Conservation (phyloP, 1,139 yeast genomes). For the Yamadazyma friedrichii region DNA sequence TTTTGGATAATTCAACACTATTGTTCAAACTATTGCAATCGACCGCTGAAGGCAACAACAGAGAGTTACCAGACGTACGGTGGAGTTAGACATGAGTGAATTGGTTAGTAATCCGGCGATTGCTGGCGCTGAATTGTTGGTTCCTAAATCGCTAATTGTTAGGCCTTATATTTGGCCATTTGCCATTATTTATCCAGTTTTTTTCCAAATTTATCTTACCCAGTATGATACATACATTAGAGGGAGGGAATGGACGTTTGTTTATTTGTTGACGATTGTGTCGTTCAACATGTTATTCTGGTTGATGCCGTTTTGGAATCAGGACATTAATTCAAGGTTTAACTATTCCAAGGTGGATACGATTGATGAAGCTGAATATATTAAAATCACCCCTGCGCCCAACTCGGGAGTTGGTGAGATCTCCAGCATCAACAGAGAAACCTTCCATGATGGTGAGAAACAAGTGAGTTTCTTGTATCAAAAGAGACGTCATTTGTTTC, state of each 20-base stretch:
- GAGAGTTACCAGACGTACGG: too few species aligned
- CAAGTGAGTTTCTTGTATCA: conserved; percentile 83
- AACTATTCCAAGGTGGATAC: conserved; percentile 56
- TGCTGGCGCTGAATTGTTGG: conserved; percentile 66
- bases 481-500: conserved; percentile 84
- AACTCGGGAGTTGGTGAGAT: conserved; percentile 87
- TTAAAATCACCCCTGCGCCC: conserved; percentile 78
- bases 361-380: conserved; percentile 64
- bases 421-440: conserved; percentile 59
- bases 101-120: conserved; percentile 59
- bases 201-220: conserved; percentile 60
- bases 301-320: conserved; percentile 96
- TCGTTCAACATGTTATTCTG: conserved; percentile 74
- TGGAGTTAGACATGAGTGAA: conserved; percentile 26
- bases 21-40: too few species aligned
- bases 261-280: conserved; percentile 70
- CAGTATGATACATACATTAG: conserved; percentile 80
- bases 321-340: conserved; percentile 67
- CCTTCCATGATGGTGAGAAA: conserved; percentile 54
- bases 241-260: conserved; percentile 87
- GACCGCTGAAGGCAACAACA: not conserved
- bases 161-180: conserved; percentile 90
- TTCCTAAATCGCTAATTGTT: conserved; percentile 56
- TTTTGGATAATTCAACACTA: too few species aligned
- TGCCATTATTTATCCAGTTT: conserved; percentile 72